Percentiles rank a stretch among this genome's conserved stretches.
Evolutionary conservation across 768 basidiomycete genomes (phyloP).

Genomic region (Omphalotus guepiniiformis): DNA sequence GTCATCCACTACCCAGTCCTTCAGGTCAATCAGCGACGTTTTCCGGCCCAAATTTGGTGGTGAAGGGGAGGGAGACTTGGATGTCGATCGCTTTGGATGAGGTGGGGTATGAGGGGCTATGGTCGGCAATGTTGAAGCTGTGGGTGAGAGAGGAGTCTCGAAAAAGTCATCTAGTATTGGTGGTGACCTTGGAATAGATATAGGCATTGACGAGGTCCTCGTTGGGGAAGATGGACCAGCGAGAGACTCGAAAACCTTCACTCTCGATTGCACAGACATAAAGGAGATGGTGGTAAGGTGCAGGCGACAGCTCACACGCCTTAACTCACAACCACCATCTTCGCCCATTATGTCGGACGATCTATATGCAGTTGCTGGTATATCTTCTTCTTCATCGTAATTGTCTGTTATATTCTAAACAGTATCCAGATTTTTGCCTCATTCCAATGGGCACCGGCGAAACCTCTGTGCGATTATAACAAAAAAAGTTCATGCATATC

Average conservation of each 20-base stretch:
- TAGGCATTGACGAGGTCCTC: conserved; percentile 17
- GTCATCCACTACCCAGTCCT: conserved; percentile 71
- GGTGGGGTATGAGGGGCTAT: conserved; percentile 34
- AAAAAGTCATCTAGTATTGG: conserved; percentile 28
- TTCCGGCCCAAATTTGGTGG: conserved; percentile 46
- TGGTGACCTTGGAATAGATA: no score
- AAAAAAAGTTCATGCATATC: no score
- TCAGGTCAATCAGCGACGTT: conserved; percentile 65
- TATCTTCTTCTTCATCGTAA: neutral
- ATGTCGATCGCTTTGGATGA: no score
- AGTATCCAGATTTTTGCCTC: conserved; percentile 72
- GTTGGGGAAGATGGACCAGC: conserved; percentile 23
- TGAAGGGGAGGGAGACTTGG: conserved; percentile 45
- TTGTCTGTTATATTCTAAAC: neutral
- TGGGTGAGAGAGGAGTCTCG: conserved; percentile 48
- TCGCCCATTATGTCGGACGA: conserved; percentile 24
- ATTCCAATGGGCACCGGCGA: conserved; percentile 79
- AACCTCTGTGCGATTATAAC: no score
- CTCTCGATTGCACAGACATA: conserved; percentile 50
- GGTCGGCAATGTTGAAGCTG: conserved; percentile 35
- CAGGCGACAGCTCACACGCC: no score
- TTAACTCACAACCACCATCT: no score
- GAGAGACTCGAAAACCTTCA: conserved; percentile 62
- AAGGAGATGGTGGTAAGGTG: conserved; percentile 32
- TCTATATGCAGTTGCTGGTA: conserved; percentile 79